phyloP scores from a whole-genome alignment of 2,329 filamentous ascomycete genomes.

The Colletotrichum neosansevieriae region DNA sequence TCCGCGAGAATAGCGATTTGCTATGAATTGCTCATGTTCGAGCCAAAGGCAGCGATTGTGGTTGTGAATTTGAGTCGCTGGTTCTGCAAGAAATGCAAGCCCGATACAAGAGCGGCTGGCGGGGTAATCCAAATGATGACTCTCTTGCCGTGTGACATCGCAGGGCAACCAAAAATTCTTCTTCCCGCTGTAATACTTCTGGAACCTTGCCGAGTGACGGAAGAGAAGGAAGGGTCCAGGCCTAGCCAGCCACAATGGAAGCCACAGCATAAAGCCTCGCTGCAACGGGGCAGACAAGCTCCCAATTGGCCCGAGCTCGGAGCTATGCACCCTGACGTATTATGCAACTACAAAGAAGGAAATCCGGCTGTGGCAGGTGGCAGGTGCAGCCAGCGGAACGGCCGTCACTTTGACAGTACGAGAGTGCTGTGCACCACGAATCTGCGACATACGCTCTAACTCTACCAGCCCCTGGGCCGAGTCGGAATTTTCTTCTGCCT shows the following conservation, averaged over 20 bases:
- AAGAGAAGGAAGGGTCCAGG: conserved; percentile 20
- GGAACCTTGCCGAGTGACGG: conserved; percentile 17
- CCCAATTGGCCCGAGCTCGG: conserved; percentile 26
- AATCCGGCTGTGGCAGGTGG: neutral
- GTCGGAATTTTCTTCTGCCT: neutral
- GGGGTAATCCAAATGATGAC: conserved; percentile 34
- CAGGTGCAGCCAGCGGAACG: neutral
- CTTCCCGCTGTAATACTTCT: conserved; percentile 2
- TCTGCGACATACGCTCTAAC: conserved; percentile 38
- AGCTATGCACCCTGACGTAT: conserved; percentile 36
- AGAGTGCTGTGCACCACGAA: conserved; percentile 38
- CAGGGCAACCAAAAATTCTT: conserved; percentile 31
- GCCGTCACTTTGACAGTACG: conserved; percentile 35
- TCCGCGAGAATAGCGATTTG: conserved; percentile 36
- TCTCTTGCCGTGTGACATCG: conserved; percentile 38
- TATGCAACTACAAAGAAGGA: conserved; percentile 29
- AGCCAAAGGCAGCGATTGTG: conserved; percentile 29
- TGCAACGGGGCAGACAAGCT: conserved; percentile 17
- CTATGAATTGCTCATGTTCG: conserved; percentile 26
- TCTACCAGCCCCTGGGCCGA: conserved; percentile 37
- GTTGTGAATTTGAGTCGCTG: neutral
- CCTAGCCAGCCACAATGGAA: conserved; percentile 23
- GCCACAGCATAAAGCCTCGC: conserved; percentile 16
- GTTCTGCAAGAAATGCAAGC: conserved; percentile 1
- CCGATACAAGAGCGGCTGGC: conserved; percentile 19